A percentile compares a stretch with the other conserved stretches of the same genome.
These are phyloP conservation scores for Cyphellophora europaea DNA, from an alignment of 2,329 filamentous ascomycete species.

Conservation along the genomic window DNA sequence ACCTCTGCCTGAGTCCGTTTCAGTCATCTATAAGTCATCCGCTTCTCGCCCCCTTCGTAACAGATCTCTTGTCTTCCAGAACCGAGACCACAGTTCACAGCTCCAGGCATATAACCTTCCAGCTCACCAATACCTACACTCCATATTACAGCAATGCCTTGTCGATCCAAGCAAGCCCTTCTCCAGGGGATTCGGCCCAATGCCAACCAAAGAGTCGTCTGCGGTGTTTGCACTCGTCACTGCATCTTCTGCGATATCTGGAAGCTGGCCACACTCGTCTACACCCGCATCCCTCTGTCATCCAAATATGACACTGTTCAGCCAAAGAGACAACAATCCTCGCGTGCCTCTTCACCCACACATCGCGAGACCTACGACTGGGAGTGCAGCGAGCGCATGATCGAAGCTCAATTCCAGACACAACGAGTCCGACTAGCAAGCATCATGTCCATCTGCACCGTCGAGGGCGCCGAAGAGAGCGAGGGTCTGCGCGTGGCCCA, in stretches of 20 bases:
- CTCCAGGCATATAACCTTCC: no score
- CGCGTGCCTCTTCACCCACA: conserved; percentile 3
- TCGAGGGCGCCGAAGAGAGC: conserved; percentile 16
- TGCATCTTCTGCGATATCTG: conserved; percentile 21
- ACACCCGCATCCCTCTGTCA: conserved; percentile 14
- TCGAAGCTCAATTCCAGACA: conserved; percentile 18
- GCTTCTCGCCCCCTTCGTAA: neutral
- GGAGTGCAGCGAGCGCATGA: conserved; percentile 11
- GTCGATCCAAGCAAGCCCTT: conserved; percentile 13
- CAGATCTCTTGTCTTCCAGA: no score
- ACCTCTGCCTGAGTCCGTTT: no score
- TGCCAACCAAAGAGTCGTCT: conserved; percentile 14
- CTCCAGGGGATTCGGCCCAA: conserved; percentile 14
- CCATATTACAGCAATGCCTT: conserved; percentile 7
- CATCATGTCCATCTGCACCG: conserved; percentile 18
- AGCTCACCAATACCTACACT: conserved; percentile 1
- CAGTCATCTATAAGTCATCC: conserved; percentile 1
- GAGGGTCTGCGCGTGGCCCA: conserved; percentile 16
- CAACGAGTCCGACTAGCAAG: conserved; percentile 16
- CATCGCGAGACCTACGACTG: conserved; percentile 6
- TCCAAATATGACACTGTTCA: conserved; percentile 12
- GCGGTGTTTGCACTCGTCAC: conserved; percentile 8
- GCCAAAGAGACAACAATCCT: conserved; percentile 1
- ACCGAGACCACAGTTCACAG: no score
- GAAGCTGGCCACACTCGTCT: conserved; percentile 17